These are phyloP conservation scores for Orbilia oligospora DNA, from an alignment of 2,329 filamentous ascomycete species.

Conservation along the genomic window DNA sequence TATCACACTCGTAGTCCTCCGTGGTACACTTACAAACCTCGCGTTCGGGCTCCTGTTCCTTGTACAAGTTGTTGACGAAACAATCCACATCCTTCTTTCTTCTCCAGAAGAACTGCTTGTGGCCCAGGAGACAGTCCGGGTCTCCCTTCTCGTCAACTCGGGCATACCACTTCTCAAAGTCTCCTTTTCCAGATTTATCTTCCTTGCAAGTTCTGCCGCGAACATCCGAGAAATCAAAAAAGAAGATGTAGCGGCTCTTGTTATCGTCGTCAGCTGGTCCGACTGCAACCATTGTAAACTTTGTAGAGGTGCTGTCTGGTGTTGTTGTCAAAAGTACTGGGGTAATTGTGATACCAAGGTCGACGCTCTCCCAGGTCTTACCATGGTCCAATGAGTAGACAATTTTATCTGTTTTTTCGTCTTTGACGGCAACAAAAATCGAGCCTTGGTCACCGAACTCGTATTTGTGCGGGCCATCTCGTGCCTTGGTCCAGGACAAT, in stretches of 20 bases:
- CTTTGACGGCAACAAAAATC: slow-evolving; percentile 84
- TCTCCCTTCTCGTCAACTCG: slow-evolving; percentile 84
- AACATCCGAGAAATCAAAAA: slow-evolving; percentile 86
- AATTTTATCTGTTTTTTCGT: slow-evolving; percentile 76
- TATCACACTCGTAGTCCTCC: slow-evolving; percentile 95
- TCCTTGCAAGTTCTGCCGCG: slow-evolving; percentile 82
- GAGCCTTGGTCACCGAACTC: slow-evolving; percentile 96
- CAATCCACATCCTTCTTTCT: slow-evolving; percentile 91
- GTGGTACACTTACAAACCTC: slow-evolving; percentile 85
- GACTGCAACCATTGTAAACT: slow-evolving; percentile 83
- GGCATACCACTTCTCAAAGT: slow-evolving; percentile 88
- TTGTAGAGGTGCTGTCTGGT: slow-evolving; percentile 90
- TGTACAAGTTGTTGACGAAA: slow-evolving; percentile 88
- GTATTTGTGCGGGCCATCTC: slow-evolving; percentile 90
- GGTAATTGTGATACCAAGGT: slow-evolving; percentile 78
- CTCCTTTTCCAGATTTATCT: slow-evolving; percentile 69
- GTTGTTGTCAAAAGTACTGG: slow-evolving; percentile 86
- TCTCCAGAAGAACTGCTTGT: slow-evolving; percentile 87
- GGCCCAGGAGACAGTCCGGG: slow-evolving; percentile 93
- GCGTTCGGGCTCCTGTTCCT: slow-evolving; percentile 79
- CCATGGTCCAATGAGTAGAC: slow-evolving; percentile 92
- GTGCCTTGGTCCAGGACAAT: slow-evolving; percentile 81
- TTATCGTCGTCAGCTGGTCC: slow-evolving; percentile 71
- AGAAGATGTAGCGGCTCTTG: slow-evolving; percentile 75
- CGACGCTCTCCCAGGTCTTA: slow-evolving; percentile 81